Evolutionary conservation across 306 rosid species (phyloP).

Genomic region (Casuarina equisetifolia): DNA sequence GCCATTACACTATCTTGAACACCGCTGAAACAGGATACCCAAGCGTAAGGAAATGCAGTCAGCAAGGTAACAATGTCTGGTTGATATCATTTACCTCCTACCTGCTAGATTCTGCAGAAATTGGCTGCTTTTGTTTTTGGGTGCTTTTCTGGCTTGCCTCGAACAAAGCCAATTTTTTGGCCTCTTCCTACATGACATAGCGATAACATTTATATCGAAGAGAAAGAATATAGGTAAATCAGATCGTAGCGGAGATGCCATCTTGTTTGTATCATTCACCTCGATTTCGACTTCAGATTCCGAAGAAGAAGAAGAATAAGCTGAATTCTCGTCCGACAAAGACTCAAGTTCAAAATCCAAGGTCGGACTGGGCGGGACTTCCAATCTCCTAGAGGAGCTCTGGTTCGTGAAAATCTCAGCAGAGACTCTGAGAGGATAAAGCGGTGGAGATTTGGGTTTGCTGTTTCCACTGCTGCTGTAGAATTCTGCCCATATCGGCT

Average conservation of each 20-base stretch:
- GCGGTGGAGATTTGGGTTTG: constrained; percentile 29
- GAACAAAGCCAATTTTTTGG: constrained; percentile 40
- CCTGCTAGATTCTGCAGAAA: constrained; percentile 52
- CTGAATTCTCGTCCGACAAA: constrained; percentile 38
- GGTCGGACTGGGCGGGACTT: constrained; percentile 36
- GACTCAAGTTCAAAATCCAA: constrained; percentile 41
- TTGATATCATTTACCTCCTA: constrained; percentile 33
- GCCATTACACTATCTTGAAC: constrained; percentile 49
- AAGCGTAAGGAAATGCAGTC: constrained; percentile 30
- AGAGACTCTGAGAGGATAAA: constrained; percentile 62
- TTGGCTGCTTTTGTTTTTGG: constrained; percentile 44
- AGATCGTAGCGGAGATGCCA: constrained; percentile 25
- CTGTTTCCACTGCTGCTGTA: constrained; percentile 34
- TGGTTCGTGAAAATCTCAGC: constrained; percentile 35
- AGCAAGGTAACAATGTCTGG: constrained; percentile 23
- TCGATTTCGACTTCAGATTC: constrained; percentile 65
- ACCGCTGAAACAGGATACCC: constrained; percentile 39
- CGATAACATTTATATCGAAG: constrained; percentile 24
- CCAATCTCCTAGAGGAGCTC: constrained; percentile 34
- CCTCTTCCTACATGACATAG: constrained; percentile 57
- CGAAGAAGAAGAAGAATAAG: constrained; percentile 37
- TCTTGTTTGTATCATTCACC: constrained; percentile 56
- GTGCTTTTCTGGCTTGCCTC: constrained; percentile 45
- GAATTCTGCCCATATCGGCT: constrained; percentile 87
- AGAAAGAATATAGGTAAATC: constrained; percentile 46